Conservation (phyloP, 2,329 filamentous ascomycete species). For the Thielaviopsis populi region DNA sequence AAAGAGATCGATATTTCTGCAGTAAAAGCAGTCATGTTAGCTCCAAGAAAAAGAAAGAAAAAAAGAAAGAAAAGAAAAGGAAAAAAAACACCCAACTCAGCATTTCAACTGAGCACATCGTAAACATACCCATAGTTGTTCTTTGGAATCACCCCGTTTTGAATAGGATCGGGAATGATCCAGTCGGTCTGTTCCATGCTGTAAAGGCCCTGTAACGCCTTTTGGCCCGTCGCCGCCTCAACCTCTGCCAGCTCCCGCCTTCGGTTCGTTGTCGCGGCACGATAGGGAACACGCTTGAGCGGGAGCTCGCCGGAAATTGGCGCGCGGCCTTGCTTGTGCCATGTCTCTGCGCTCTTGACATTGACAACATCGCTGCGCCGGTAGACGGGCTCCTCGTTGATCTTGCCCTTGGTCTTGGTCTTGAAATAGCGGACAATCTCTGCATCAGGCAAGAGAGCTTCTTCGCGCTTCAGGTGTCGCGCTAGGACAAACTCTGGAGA, state of each 20-base stretch:
- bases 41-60: too few relatives aligned
- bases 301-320: conserved; percentile 56
- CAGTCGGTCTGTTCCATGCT: conserved; percentile 77
- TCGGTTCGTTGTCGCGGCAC: conserved; percentile 76
- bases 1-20: conserved; percentile 79
- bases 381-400: conserved; percentile 67
- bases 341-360: conserved; percentile 87
- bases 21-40: not conserved
- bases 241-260: conserved; percentile 81
- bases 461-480: conserved; percentile 78
- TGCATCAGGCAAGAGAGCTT: conserved; percentile 60
- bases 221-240: conserved; percentile 63
- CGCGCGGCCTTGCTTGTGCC: conserved; percentile 89
- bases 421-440: conserved; percentile 60
- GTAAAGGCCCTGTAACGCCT: conserved; percentile 76
- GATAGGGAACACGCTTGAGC: conserved; percentile 75
- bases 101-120: conserved; percentile 18
- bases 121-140: conserved; percentile 62
- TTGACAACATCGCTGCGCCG: conserved; percentile 61
- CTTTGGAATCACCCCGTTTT: conserved; percentile 75
- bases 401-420: conserved; percentile 56
- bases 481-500: conserved; percentile 74
- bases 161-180: conserved; percentile 81
- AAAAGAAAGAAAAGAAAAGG: too few relatives aligned
- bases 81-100: not conserved